phyloP scores from a whole-genome alignment of 192 early-diverging fungal species.

The Backusella australiensis region DNA sequence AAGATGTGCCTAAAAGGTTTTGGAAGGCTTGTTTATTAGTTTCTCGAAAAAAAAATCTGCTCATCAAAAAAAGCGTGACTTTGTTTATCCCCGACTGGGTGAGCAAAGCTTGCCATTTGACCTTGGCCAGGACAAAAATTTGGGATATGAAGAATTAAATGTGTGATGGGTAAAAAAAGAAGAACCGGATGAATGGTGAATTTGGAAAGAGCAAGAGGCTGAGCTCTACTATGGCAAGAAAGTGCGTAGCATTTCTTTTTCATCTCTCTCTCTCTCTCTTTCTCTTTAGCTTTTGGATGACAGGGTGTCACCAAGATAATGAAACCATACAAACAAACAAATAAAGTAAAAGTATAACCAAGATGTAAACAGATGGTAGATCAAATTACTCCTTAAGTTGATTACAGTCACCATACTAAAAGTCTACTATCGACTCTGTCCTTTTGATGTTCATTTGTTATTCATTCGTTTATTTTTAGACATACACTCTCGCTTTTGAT shows the following conservation, averaged over 20 bases:
- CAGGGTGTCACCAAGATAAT: not conserved
- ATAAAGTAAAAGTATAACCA: not conserved
- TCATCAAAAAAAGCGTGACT: not conserved
- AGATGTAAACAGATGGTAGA: not conserved
- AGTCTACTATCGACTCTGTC: not conserved
- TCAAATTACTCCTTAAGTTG: not conserved
- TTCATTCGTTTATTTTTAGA: not conserved
- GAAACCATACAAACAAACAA: not conserved
- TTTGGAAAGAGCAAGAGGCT: not conserved
- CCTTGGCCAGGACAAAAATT: no score
- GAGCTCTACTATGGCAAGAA: not conserved
- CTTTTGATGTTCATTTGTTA: not conserved
- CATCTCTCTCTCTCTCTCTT: not conserved
- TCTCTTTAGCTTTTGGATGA: not conserved
- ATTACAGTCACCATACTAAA: not conserved
- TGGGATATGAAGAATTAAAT: not conserved
- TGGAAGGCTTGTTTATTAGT: constrained; percentile 6
- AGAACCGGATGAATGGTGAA: not conserved
- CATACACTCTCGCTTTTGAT: not conserved
- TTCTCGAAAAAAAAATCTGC: constrained; percentile 9
- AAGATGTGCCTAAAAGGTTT: not conserved
- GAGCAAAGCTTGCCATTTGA: not conserved
- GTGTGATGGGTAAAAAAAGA: not conserved
- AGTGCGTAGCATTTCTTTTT: not conserved
- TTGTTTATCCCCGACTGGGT: not conserved